These are phyloP conservation scores for Pseudozyma pruni DNA, from an alignment of 1,284 basidiomycete species.

Conservation along the genomic window DNA sequence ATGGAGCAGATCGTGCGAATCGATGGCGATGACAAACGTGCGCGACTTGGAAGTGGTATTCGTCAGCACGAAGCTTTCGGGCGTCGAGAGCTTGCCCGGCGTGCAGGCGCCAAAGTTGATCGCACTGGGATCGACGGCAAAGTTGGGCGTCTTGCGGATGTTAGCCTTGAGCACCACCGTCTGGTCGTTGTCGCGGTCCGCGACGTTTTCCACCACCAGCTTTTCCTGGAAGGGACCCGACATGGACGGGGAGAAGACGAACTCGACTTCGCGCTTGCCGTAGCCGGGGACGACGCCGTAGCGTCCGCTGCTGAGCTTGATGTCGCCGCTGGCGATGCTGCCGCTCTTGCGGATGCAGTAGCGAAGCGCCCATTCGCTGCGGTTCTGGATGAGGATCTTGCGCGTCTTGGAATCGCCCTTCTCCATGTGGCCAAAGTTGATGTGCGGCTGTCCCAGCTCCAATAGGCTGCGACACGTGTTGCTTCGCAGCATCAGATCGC, in stretches of 20 bases:
- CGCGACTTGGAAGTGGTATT: constrained; percentile 70
- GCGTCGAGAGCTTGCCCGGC: constrained; percentile 54
- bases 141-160: constrained; percentile 70
- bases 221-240: constrained; percentile 71
- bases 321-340: constrained; percentile 71
- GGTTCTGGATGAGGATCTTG: constrained; percentile 71
- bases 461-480: constrained; percentile 70
- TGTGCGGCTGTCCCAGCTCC: constrained; percentile 71
- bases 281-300: constrained; percentile 71
- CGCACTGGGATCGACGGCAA: constrained; percentile 68
- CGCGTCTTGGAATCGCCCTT: constrained; percentile 71
- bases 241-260: constrained; percentile 68
- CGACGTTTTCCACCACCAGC: constrained; percentile 71
- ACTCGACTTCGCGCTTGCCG: constrained; percentile 71
- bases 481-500: constrained; percentile 71
- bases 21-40: constrained; percentile 69
- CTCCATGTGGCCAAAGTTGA: constrained; percentile 72
- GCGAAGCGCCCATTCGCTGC: constrained; percentile 69
- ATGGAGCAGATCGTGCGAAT: constrained; percentile 52
- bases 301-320: constrained; percentile 70
- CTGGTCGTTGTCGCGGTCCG: constrained; percentile 70
- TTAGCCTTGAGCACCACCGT: constrained; percentile 70
- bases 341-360: constrained; percentile 72
- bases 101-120: constrained; percentile 67
- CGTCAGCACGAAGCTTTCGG: constrained; percentile 68